Evolutionary conservation across 2,329 filamentous ascomycete species (phyloP), one percentile per base, ranked within the genome.

Genomic region (Berkeleyomyces basicola): DNA sequence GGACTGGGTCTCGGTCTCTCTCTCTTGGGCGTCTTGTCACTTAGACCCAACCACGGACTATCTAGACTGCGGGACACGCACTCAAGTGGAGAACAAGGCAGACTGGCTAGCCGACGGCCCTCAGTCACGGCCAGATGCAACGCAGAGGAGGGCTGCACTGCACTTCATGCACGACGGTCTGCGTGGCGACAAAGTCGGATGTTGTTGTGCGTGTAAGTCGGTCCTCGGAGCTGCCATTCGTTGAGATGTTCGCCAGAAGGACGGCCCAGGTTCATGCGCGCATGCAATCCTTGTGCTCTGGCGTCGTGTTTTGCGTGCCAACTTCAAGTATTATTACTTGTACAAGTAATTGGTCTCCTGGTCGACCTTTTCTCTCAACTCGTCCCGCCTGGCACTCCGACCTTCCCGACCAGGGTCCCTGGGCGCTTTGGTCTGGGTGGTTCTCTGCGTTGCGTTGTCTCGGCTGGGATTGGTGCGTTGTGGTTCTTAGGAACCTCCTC

Each of bases 361-460:
- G 64, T 60, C 53, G 40, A 23, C 59, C 61, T 55, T 61, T 43
- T 6, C 51, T 63, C 42, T 44, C 43, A 40, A 31, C 59, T 60
- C 53, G 10, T 47, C 42, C 31, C 57, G 57, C 43, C 40, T 16
- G 14, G 42, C 43, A 10, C 42, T 59, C 57, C 51, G 51, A 31
- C 51, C 39, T 55, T 36, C 33, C 51, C 51, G 51, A 55, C 33
- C 33, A 39, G 51, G 33, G 5, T 14, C 51, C 51, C 51, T 55
- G 33, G 57, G 11, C 43, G 39, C 23, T 23, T 23, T 23, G 23
- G 23, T 23, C 23, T 23, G 23, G 23, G 23, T 23, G 23, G 23
- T 2, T 23, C 23, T 23, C 23, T 23, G 2, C 23, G 23, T 23
- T 37, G 51, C 33, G n/a, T 36, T 23, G 23, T 23, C 23, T 23